Conservation (phyloP, 73 alveolate genomes). For the Paramecium caudatum region DNA sequence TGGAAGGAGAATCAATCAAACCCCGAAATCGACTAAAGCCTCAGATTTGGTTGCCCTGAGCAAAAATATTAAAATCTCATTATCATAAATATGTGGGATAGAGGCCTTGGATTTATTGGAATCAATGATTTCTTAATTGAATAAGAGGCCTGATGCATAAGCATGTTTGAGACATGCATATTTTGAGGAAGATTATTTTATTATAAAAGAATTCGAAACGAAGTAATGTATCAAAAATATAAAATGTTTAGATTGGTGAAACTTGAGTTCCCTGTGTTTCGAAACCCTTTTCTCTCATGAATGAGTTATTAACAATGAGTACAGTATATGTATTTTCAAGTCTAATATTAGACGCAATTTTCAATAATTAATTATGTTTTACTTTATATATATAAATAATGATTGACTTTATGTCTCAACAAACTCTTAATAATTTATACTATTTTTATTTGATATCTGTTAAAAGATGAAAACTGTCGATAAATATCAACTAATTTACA, state of each 20-base stretch:
- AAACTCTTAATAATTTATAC: no score
- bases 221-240: slow-evolving; percentile 13
- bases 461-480: no score
- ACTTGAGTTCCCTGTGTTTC: background rate
- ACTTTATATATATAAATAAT: no score
- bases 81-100: background rate
- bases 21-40: slow-evolving; percentile 8
- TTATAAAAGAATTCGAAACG: slow-evolving; percentile 2
- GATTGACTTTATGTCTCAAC: no score
- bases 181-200: slow-evolving; percentile 38
- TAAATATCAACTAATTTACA: no score
- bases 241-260: no score
- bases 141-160: background rate
- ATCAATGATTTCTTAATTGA: background rate
- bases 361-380: no score
- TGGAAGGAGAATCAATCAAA: slow-evolving; percentile 11
- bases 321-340: no score
- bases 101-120: slow-evolving; percentile 20
- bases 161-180: slow-evolving; percentile 5
- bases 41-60: background rate
- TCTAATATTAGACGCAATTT: no score
- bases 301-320: no score
- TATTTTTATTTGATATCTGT: no score
- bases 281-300: no score
- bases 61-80: background rate